Percentiles rank a stretch among this genome's conserved stretches.
phyloP scores from a whole-genome alignment of 371 early-diverging fungal species.

The Mucor circinelloides region DNA sequence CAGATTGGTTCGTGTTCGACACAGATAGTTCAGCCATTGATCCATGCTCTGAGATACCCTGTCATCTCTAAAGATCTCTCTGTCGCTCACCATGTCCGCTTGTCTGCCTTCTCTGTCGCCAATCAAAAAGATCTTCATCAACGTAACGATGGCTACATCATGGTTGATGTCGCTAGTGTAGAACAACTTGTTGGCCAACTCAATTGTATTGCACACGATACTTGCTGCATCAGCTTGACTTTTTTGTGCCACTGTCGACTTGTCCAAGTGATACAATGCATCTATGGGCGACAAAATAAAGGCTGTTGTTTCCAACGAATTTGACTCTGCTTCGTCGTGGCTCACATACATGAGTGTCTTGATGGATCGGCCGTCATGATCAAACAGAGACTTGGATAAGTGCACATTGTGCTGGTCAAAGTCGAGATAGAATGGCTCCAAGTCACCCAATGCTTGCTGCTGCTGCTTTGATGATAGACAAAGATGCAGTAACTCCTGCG shows the following conservation, averaged over 20 bases:
- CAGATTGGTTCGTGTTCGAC: conserved; percentile 24
- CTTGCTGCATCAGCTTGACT: conserved; percentile 26
- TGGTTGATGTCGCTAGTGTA: conserved; percentile 31
- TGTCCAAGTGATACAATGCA: conserved; percentile 51
- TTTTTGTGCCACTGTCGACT: conserved; percentile 33
- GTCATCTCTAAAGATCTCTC: conserved; percentile 55
- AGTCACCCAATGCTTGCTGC: background rate
- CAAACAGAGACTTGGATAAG: conserved; percentile 42
- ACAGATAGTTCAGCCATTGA: conserved; percentile 39
- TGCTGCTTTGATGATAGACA: conserved; percentile 23
- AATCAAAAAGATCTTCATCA: conserved; percentile 56
- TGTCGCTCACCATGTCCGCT: conserved; percentile 36
- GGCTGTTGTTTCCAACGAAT: conserved; percentile 17
- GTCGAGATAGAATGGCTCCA: conserved; percentile 30
- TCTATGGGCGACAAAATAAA: conserved; percentile 63
- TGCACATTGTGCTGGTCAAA: conserved; percentile 3
- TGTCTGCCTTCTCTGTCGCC: conserved; percentile 44
- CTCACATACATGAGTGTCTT: conserved; percentile 31
- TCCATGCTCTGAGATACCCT: conserved; percentile 40
- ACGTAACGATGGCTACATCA: conserved; percentile 44
- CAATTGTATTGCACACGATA: conserved; percentile 43
- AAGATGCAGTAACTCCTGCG: conserved; percentile 35
- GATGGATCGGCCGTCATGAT: conserved; percentile 31
- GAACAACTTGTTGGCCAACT: conserved; percentile 30
- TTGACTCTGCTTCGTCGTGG: background rate